These are phyloP conservation scores for Suillus tomentosus DNA, from an alignment of 768 basidiomycete species.

Conservation along the genomic window DNA sequence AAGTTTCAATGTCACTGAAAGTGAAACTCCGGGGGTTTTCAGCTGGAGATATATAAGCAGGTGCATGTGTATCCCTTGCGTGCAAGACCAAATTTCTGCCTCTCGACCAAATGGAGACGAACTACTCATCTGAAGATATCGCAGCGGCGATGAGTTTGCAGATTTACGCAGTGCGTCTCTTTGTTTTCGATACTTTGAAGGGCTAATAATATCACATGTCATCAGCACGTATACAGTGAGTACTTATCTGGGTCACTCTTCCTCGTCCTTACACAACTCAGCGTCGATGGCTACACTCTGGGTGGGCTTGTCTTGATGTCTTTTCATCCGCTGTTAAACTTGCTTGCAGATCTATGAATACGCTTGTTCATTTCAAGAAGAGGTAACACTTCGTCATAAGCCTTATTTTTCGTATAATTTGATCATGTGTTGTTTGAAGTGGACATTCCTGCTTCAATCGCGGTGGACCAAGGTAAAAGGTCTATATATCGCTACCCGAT, in stretches of 20 bases:
- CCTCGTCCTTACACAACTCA: neutral
- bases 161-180: neutral
- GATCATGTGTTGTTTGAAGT: neutral
- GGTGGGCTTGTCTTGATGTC: neutral
- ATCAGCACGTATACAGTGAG: slow-evolving; percentile 1
- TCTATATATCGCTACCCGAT: neutral
- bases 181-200: neutral
- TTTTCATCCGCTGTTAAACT: neutral
- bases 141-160: neutral
- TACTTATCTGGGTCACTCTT: neutral
- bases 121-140: neutral
- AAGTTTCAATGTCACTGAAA: neutral
- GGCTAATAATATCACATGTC: neutral
- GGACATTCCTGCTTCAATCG: slow-evolving; percentile 7
- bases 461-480: slow-evolving; percentile 5
- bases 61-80: neutral
- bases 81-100: neutral
- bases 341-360: neutral
- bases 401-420: neutral
- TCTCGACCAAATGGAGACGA: neutral
- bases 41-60: neutral
- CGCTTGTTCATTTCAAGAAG: neutral
- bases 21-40: neutral
- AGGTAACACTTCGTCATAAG: neutral
- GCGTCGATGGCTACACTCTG: slow-evolving; percentile 1